Evolutionary conservation across 768 basidiomycete genomes (phyloP).

Genomic region (Tephrocybe rancida): DNA sequence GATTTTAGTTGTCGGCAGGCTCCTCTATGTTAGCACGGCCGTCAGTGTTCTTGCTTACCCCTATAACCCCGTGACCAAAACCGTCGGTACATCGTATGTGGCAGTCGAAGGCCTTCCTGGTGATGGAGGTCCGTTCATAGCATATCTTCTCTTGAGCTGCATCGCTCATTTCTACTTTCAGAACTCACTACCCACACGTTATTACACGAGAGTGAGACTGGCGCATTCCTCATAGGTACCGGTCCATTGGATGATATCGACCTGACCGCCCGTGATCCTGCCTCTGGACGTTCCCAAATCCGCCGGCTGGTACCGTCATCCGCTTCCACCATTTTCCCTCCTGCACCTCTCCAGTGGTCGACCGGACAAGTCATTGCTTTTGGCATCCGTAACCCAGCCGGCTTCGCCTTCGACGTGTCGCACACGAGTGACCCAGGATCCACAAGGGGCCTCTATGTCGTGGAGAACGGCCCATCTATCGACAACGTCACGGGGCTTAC

Average conservation of each 20-base stretch:
- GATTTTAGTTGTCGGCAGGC: slow-evolving; percentile 36
- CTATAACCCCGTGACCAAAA: slow-evolving; percentile 34
- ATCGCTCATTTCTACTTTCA: slow-evolving; percentile 12
- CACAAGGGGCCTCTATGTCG: slow-evolving; percentile 28
- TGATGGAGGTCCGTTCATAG: slow-evolving; percentile 42
- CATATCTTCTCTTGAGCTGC: neutral
- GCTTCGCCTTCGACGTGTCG: slow-evolving; percentile 36
- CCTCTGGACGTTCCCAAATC: slow-evolving; percentile 45
- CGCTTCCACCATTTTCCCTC: slow-evolving; percentile 11
- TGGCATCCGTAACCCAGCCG: slow-evolving; percentile 47
- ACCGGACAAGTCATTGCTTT: slow-evolving; percentile 39
- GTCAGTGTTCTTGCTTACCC: slow-evolving; percentile 32
- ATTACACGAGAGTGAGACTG: slow-evolving; percentile 26
- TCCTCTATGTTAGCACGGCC: slow-evolving; percentile 42
- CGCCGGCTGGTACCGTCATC: slow-evolving; percentile 28
- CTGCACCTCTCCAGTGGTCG: slow-evolving; percentile 25
- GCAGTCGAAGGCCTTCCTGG: slow-evolving; percentile 36
- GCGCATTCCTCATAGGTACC: slow-evolving; percentile 36
- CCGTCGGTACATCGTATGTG: slow-evolving; percentile 25
- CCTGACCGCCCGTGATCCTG: slow-evolving; percentile 40
- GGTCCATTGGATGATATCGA: slow-evolving; percentile 45
- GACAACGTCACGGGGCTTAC: slow-evolving; percentile 42
- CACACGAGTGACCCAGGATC: slow-evolving; percentile 1
- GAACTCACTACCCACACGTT: slow-evolving; percentile 46
- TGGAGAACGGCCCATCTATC: slow-evolving; percentile 48